Evolutionary conservation across 1,284 basidiomycete genomes (phyloP).

Genomic region (Rhodotorula glutinis): DNA sequence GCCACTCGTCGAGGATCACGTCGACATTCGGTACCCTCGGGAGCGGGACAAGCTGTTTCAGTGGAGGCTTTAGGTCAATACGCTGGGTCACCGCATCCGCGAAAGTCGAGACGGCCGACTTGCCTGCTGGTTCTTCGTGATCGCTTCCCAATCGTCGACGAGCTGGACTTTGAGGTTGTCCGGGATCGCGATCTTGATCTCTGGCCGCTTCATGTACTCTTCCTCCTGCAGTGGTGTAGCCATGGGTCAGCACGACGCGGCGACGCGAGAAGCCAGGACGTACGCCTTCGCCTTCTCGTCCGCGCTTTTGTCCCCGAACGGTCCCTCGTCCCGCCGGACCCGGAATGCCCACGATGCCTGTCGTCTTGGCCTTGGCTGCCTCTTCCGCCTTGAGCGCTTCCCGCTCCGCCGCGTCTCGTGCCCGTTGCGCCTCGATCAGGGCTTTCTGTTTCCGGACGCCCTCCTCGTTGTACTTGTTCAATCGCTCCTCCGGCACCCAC

Average conservation of each 20-base stretch:
- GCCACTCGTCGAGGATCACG: conserved; percentile 73
- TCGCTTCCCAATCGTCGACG: conserved; percentile 96
- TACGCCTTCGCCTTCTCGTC: conserved; percentile 40
- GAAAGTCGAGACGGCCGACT: conserved; percentile 18
- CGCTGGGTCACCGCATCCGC: background rate
- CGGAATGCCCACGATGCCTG: conserved; percentile 27
- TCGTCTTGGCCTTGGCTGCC: conserved; percentile 34
- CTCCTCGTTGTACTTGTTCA: conserved; percentile 82
- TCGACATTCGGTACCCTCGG: conserved; percentile 79
- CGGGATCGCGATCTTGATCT: conserved; percentile 86
- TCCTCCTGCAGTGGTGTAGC: conserved; percentile 45
- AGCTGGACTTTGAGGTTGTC: conserved; percentile 83
- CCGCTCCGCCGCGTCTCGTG: conserved; percentile 51
- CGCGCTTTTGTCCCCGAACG: conserved; percentile 47
- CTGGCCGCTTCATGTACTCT: conserved; percentile 66
- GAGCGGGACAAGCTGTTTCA: conserved; percentile 70
- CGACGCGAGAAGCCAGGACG: background rate
- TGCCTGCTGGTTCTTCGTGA: conserved; percentile 91
- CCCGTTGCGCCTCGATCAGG: conserved; percentile 56
- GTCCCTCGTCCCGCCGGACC: conserved; percentile 46
- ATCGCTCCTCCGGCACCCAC: conserved; percentile 81
- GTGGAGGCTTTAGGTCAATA: background rate
- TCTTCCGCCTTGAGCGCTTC: conserved; percentile 39
- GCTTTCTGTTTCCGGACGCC: conserved; percentile 71
- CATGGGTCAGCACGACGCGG: too few species aligned